Evolutionary conservation across 2,329 filamentous ascomycete species (phyloP), one percentile per base, ranked within the genome.

Genomic region (Elsinoe fawcettii): DNA sequence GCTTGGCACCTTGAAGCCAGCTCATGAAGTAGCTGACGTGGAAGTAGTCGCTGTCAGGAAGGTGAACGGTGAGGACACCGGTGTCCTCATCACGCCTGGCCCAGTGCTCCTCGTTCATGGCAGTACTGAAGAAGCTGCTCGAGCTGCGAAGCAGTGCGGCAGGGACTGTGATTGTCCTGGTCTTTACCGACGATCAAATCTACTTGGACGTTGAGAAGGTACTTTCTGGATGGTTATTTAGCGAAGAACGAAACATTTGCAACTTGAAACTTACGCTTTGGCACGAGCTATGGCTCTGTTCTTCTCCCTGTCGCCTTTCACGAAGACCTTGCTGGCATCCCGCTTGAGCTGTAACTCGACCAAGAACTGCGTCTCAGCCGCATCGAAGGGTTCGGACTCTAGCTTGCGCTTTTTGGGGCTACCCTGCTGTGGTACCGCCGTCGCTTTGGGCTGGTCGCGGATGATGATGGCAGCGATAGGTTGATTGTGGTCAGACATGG

Each of bases 21-120:
- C 12, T 20, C 25, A 53, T 53, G 49, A 53, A 53, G 32, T 37
- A 53, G 25, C 49, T 27, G 18, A 53, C 49, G 5, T 30, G n/a
- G 49, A 53, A 53, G 16, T 20, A 34, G 49, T 53, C 49, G 32
- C 34, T 39, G 8, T 53, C 49, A 3, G 49, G 49, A 2, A 53
- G 49, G 14, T 39, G 25, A 27, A 53, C 14, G 14, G 30, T 34
- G 32, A 53, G 14, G 14, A 34, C 1, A 2, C 49, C 49, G 20
- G 30, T 53, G 20, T 53, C 32, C n/a, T 37, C 49, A 20, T 46
- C 22, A 7, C 32, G 49, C 4, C 14, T 8, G 16, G 49, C 49
- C 49, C 49, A 53, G 16, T n/a, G 20, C 3, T 20, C 32, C 30
- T 39, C 34, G 32, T 25, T 30, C 30, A 53, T 53, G 30, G 49